Evolutionary conservation across 495 filamentous ascomycete species (phyloP).

Genomic region (Penicillium atrosanguineum): DNA sequence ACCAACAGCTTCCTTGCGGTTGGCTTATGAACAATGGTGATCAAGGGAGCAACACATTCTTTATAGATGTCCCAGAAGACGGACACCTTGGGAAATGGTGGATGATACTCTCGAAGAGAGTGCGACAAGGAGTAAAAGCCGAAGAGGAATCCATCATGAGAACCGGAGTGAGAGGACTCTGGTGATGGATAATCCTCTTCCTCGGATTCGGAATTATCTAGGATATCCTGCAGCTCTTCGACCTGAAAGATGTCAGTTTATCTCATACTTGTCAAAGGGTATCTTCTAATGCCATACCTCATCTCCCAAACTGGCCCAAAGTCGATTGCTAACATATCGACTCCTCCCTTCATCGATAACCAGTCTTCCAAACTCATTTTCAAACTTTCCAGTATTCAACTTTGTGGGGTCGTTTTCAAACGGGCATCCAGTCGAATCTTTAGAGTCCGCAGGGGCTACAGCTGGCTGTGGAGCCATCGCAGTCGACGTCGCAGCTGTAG

Average conservation of each 20-base stretch:
- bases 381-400: conserved; percentile 36
- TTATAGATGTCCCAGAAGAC: conserved; percentile 67
- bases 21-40: conserved; percentile 65
- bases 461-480: conserved; percentile 5
- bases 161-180: conserved; percentile 46
- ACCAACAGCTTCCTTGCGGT: conserved; percentile 50
- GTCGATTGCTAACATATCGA: conserved; percentile 82
- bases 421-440: conserved; percentile 25
- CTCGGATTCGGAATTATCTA: conserved; percentile 62
- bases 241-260: conserved; percentile 45
- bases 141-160: conserved; percentile 69
- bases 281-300: conserved; percentile 54
- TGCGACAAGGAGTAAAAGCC: conserved; percentile 61
- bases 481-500: background rate
- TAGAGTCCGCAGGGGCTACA: conserved; percentile 3
- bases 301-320: conserved; percentile 86
- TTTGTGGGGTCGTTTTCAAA: conserved; percentile 31
- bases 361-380: conserved; percentile 74
- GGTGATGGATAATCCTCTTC: conserved; percentile 62
- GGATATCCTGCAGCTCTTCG: conserved; percentile 68
- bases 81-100: conserved; percentile 59
- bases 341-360: conserved; percentile 79
- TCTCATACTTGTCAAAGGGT: background rate
- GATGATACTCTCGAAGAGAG: conserved; percentile 48
- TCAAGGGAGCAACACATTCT: conserved; percentile 70